Percentiles rank a stretch among this genome's conserved stretches.
Conservation (phyloP, 2,329 filamentous ascomycete genomes). For the Xylariaceae sp. region DNA sequence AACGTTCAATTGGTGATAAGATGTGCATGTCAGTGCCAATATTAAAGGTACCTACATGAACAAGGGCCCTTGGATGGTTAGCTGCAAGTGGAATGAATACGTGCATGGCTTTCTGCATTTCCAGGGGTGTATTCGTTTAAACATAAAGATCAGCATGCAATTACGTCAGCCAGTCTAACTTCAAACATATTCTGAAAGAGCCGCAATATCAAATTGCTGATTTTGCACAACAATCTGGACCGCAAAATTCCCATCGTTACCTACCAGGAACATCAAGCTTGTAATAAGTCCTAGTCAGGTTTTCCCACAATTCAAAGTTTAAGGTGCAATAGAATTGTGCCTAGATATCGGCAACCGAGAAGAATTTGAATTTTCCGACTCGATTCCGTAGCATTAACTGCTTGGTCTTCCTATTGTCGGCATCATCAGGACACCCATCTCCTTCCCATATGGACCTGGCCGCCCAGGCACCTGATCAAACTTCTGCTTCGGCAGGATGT, state of each 20-base stretch:
- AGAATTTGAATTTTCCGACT: too few relatives aligned
- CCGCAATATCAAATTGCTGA: slow-evolving; percentile 26
- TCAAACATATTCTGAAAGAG: slow-evolving; percentile 24
- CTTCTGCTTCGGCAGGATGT: slow-evolving; percentile 1
- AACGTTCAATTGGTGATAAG: too few relatives aligned
- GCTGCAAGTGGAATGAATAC: slow-evolving; percentile 12
- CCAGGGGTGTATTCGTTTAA: too few relatives aligned
- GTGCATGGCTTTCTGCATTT: slow-evolving; percentile 4
- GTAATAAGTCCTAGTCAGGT: not conserved
- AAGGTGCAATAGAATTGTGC: not conserved
- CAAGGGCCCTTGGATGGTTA: slow-evolving; percentile 4
- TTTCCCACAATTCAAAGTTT: not conserved
- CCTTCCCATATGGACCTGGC: slow-evolving; percentile 20
- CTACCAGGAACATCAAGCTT: not conserved
- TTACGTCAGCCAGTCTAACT: slow-evolving; percentile 16
- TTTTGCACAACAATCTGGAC: not conserved
- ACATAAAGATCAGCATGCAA: too few relatives aligned
- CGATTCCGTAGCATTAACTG: not conserved
- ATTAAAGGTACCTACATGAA: too few relatives aligned
- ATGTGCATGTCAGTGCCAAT: not conserved
- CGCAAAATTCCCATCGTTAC: not conserved
- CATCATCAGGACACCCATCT: slow-evolving; percentile 9
- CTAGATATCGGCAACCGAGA: too few relatives aligned
- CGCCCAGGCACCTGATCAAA: not conserved
- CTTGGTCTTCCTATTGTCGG: not conserved